Evolutionary conservation across 2,329 filamentous ascomycete species (phyloP).

Genomic region (Blastomyces gilchristii): DNA sequence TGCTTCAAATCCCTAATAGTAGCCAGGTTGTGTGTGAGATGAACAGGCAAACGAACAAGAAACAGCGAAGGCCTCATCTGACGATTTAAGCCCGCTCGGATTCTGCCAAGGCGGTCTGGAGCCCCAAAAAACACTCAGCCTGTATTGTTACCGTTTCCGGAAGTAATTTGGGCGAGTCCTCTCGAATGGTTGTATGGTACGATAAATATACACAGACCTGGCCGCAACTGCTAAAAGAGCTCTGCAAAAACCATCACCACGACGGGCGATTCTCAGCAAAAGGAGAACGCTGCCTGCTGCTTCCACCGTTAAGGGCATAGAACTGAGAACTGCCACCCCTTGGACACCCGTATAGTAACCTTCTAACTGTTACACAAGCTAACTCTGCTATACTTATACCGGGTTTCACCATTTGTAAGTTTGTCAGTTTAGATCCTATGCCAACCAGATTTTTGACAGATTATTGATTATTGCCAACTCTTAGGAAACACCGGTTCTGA

Average conservation of each 20-base stretch:
- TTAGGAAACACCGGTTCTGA: not conserved
- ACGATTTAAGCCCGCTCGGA: not conserved
- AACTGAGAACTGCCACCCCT: not conserved
- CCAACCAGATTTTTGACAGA: too few species aligned
- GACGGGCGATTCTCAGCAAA: not conserved
- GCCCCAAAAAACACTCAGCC: not conserved
- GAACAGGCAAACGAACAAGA: not conserved
- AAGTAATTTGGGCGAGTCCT: not conserved
- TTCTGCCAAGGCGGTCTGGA: conserved; percentile 9
- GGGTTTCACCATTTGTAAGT: not conserved
- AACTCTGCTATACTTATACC: too few species aligned
- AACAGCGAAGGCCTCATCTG: not conserved
- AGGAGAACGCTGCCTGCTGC: not conserved
- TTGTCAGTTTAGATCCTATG: not conserved
- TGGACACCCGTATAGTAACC: not conserved
- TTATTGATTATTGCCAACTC: not conserved
- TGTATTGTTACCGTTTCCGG: conserved; percentile 4
- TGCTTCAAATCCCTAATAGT: not conserved
- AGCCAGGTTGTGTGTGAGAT: not conserved
- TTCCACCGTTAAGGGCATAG: not conserved
- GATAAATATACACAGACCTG: not conserved
- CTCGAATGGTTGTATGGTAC: not conserved
- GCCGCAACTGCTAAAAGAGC: not conserved
- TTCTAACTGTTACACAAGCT: not conserved
- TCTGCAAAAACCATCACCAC: not conserved